Base-by-base conservation (phyloP, 2,329 filamentous ascomycete genomes). In the Salinomyces thailandicus region DNA sequence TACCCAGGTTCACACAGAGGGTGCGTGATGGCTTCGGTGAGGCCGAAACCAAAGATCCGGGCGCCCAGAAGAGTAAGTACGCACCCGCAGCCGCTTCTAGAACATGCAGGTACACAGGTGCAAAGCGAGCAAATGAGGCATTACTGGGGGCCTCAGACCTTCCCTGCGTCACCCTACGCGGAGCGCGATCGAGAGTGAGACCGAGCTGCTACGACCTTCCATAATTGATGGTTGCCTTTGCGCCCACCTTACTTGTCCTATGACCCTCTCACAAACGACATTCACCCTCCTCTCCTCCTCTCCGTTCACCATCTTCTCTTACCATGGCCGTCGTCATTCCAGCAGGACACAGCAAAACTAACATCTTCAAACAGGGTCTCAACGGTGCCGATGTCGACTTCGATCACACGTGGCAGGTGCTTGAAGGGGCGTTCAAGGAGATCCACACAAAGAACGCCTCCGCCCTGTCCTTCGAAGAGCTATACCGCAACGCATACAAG, bases 381-480 rank as follows among this genome's bases (percentile, higher is more conserved):
- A 68, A 67, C 40, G 20, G 20, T n/a, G 77, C 80, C 46, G 68
- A 72, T 7, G 71, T 81, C 50, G 85, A 93, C 47, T 94, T 94
- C 55, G 83, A 94, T n/a, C 69, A 74, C 2, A 83, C 79, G 49
- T 98, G 91, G 91, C 68, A 69, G 11, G 75, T 77, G 30, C 74
- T 98, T 5, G 71, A 78, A 31, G 72, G 77, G 32, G 86, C 89
- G 3, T 74, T 98, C 35, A 71, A 68, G 38, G 84, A 94, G 55
- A 96, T 98, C 34, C 87, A 96, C 63, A 82, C 78, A 39, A 87
- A 93, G 59, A 91, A 93, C 58, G 86, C 86, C 42, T 93, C 86
- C 7, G 72, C 73, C 12, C 74, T 98, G 2, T 94, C 87, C 1
- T 98, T 95, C 64, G 91, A 98, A 60, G 82, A 93, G 53, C 74